Base-by-base conservation (phyloP, 2,329 filamentous ascomycete genomes). In the Sclerotinia subarctica region DNA sequence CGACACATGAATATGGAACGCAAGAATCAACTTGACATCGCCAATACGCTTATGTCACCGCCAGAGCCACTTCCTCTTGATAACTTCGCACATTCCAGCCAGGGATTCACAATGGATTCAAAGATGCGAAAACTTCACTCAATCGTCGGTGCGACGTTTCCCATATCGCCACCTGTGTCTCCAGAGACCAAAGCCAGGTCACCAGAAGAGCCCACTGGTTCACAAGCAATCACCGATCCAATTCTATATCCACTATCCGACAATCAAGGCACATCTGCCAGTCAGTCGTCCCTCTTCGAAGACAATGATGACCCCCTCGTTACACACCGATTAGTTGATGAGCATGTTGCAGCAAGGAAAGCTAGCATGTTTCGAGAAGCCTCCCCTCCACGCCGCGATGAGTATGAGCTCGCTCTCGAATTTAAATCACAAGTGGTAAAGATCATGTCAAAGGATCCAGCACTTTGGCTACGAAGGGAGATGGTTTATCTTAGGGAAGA, bases 31-130 rank as follows among this genome's bases (percentile, higher is more conserved):
- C 73, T 75, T 68, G 70, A 74, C 17, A 69, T 73, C 42, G 64
- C 70, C 64, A 80, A 83, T 79, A 87, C 80, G 70, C 79, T 89
- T 68, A 87, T 89, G 83, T 89, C 87, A 29, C 87, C 87, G 44
- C 86, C 86, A 29, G 86, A 88, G 49, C 80, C 80, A n/a, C 76
- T 81, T 46, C 82, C 81, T 60, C 78, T 80, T 51, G 86, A 88
- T 71, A 85, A 78, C 73, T 88, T 88, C 76, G 51, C 67, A 26
- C 68, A 49, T 26, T 52, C 67, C 26, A 51, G 68, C 38, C 70
- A 58, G 59, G 62, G 63, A 68, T 68, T 54, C 58, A 69, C 74
- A 70, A 76, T 72, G 38, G 69, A 71, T 11, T 70, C 70, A 52
- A 75, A 73, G 63, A 73, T 75, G 64, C 72, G 59, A 64, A 74